Evolutionary conservation across 495 filamentous ascomycete genomes (phyloP), one percentile per base, ranked within the genome.

Genomic region (Pseudotulostoma volvatum): DNA sequence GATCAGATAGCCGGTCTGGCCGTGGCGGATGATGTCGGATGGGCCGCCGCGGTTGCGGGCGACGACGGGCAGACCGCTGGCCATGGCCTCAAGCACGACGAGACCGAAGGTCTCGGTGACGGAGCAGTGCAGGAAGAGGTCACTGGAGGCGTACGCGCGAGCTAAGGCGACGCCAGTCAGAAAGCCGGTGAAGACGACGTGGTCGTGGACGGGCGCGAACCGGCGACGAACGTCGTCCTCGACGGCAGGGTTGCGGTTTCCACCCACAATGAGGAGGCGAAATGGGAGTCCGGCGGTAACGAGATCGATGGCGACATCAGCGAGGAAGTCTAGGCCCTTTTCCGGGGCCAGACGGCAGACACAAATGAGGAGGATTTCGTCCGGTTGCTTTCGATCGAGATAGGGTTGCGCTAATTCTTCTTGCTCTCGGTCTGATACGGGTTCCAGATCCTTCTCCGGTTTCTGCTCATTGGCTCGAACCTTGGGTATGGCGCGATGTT

Each of bases 91-190:
- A 0, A 79, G 54, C 2, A 77, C 71, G 1, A 77, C 73, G 14
- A 79, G 54, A 1, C 75, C 75, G 47, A 79, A 79, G 0, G 73
- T 77, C 49, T 79, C 75, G 11, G 71, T 76, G 41, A 77, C 64
- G 14, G 73, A 77, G 52, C 71, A 75, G 42, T 79, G 74, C 9
- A 79, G 51, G 43, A 79, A 77, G 17, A 79, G 40, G 44, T 79
- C 74, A 3, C 64, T 72, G 0, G 64, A 66, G 3, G 74, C 73
- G 49, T 77, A 79, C 16, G 67, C 66, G 9, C 57, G 55, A 16
- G 71, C 72, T 11, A 79, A 55, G 0, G 60, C 54, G 18, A 57
- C 59, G 9, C 75, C 73, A 1, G 67, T 58, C 31, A 68, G 54
- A 47, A 76, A 70, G 0, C 75, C 75, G 2, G 69, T 64, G 44